phyloP scores from a whole-genome alignment of 1,139 yeast genomes.

The Petasospora rhodanensis region DNA sequence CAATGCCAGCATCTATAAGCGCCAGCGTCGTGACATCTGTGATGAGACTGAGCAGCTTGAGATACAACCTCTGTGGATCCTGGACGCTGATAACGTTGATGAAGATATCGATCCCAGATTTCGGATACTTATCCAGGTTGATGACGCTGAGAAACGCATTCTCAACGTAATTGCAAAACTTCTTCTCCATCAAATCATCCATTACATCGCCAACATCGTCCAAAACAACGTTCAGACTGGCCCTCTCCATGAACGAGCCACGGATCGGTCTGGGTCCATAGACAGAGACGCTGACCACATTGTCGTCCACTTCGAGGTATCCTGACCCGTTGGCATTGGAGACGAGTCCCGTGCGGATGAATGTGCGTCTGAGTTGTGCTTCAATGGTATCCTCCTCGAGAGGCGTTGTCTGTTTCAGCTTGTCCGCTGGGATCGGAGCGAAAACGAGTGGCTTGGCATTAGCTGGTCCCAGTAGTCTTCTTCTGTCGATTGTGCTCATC shows the following conservation, averaged over 20 bases:
- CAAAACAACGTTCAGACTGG: conserved; percentile 64
- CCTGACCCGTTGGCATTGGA: conserved; percentile 83
- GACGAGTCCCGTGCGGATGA: conserved; percentile 57
- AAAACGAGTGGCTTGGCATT: conserved; percentile 51
- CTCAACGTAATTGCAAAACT: conserved; percentile 31
- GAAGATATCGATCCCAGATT: conserved; percentile 79
- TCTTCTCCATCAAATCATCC: conserved; percentile 27
- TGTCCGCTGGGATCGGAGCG: conserved; percentile 23
- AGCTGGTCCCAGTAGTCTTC: conserved; percentile 65
- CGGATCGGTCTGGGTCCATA: conserved; percentile 89
- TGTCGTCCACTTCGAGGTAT: conserved; percentile 59
- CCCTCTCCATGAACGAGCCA: conserved; percentile 68
- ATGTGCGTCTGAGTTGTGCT: conserved; percentile 27
- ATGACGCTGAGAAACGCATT: conserved; percentile 38
- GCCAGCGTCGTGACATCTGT: conserved; percentile 46
- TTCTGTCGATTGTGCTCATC: conserved; percentile 51
- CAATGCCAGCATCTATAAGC: conserved; percentile 78
- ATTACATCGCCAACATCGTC: conserved; percentile 37
- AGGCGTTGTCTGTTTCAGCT: conserved; percentile 2
- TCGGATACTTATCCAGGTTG: conserved; percentile 73
- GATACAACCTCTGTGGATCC: conserved; percentile 25
- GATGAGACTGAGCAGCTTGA: conserved; percentile 23
- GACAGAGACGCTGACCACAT: conserved; percentile 58
- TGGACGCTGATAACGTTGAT: conserved; percentile 59
- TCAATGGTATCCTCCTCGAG: conserved; percentile 13